Base-by-base conservation (phyloP, 345 rosid genomes). In the Brassica nigra region DNA sequence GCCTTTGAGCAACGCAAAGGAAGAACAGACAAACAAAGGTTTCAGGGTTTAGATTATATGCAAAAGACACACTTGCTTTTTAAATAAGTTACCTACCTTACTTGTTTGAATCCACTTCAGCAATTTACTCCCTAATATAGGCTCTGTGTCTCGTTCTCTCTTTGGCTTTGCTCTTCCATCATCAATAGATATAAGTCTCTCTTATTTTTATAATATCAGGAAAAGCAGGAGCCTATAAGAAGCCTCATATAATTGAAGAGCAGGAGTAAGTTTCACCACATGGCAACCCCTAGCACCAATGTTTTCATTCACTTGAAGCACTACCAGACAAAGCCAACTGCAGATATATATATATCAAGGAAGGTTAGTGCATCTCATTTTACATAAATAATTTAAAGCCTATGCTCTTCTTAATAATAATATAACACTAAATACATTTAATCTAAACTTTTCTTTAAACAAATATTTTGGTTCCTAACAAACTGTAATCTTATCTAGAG, bases 311-410 rank as follows among this genome's bases (percentile, higher is more conserved):
- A 80, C 76, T 81, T 85, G 37, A 83, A 83, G 73, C 69, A 76
- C 87, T 84, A 86, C 76, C 74, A 44, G 88, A 88, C 89, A 86
- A 85, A 81, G 76, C 65, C 78, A 49, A 81, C 85, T 71, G 86
- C 86, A 82, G 79, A 85, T 83, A 80, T 69, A 78, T 66, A 76
- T 81, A 77, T 73, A 70, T 47, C 18, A 70, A 75, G 73, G 76
- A 78, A 84, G 80, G 83, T 78, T 75, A 83, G 77, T 76, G 83
- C 73, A 76, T 76, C 58, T 80, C 83, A 65, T 70, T 70, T 70
- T 71, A 80, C 63, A 5, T 80, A 80, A 75, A 69, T 71, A 68
- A 69, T 74, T 74, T 62, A 74, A 74, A 80, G 83, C 72, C 76
- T 75, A 75, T 80, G 58, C 70, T 75, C 71, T 62, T 69, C 83